Base-by-base conservation (phyloP, 192 early-diverging fungal species). In the Coemansia sp. region DNA sequence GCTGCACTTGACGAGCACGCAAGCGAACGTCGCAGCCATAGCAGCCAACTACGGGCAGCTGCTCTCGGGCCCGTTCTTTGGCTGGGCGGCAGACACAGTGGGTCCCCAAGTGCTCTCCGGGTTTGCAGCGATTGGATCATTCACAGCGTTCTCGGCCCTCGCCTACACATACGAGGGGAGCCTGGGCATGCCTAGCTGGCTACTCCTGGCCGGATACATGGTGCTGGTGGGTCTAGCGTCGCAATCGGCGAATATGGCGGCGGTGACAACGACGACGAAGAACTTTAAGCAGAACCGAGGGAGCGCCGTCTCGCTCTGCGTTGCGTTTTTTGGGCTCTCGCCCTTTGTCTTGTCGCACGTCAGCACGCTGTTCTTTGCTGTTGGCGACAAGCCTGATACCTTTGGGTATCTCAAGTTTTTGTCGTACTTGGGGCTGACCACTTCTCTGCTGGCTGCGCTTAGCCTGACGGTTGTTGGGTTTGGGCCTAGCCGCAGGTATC, bases 311-410 rank as follows among this genome's bases (percentile, higher is more conserved):
- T 84, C 85, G n/a, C 53, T 86, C 6, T 86, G 87, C 38, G 74
- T 88, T 65, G 88, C 86, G 2, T 78, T 82, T 54, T 90, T 89
- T 74, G 89, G 88, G 17, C 76, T 90, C 17, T 89, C 89, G 12
- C 87, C 89, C 4, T 74, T 87, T 25, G 73, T 89, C 27, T 75
- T 87, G 62, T 86, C 89, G 24, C 85, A 88, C 31, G 69, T 89
- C 20, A 85, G 87, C 74, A 70, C 70, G 12, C 49, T 76, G 14
- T 84, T 82, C 45, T 89, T 86, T 72, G 77, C 76, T 1, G 32
- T 46, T 12, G 67, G 83, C 37, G 71, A 74, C 17, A 19, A 32
- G 58, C 82, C 82, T 1, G 64, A 84, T 45, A 71, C 77, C 4
- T 84, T 79, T 64, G 82, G 82, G 11, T 84, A 64, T 47, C 49